Conservation (phyloP, 257 asterid species). For the Solanum virginianum region DNA sequence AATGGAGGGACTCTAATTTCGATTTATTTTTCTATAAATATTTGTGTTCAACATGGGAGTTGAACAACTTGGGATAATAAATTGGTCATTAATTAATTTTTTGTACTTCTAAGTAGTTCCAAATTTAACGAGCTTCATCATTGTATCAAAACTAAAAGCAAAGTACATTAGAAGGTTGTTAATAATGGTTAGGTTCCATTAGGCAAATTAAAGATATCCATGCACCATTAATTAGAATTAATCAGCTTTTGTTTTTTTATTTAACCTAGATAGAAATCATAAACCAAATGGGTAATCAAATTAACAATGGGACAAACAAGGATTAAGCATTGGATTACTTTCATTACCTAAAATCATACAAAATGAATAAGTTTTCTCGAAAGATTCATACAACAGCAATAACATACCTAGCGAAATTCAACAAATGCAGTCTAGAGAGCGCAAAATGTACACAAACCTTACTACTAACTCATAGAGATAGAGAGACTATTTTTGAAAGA, state of each 20-base stretch:
- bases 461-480: too few species aligned
- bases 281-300: not conserved
- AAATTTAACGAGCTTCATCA: not conserved
- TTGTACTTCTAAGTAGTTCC: not conserved
- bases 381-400: not conserved
- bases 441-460: too few species aligned
- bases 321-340: not conserved
- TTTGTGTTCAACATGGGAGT: not conserved
- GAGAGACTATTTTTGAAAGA: too few species aligned
- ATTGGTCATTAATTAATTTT: not conserved
- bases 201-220: not conserved
- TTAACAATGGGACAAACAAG: not conserved
- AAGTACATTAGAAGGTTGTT: not conserved
- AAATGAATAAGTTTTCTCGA: not conserved
- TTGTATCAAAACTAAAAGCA: not conserved
- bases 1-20: too few species aligned
- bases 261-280: too few species aligned
- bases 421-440: too few species aligned
- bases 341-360: not conserved
- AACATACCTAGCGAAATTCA: too few species aligned
- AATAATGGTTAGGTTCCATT: not conserved
- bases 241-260: not conserved
- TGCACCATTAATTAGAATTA: not conserved
- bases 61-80: not conserved
- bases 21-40: too few species aligned